Conservation (phyloP, 2,329 filamentous ascomycete genomes). For the Malbranchea zuffiana region DNA sequence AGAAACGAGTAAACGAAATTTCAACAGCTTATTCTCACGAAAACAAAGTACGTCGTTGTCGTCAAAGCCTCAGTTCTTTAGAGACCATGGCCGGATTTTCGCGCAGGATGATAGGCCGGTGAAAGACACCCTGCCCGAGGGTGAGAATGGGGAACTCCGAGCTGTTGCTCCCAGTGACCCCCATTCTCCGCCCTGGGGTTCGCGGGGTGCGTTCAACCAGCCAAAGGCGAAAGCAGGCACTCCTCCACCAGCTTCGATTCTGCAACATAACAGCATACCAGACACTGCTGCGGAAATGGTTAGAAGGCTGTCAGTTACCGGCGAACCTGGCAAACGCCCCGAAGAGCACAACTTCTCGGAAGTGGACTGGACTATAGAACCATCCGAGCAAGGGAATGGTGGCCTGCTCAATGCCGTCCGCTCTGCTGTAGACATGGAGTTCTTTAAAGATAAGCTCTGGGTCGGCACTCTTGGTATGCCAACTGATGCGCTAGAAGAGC, state of each 20-base stretch:
- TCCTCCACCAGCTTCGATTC: constrained; percentile 62
- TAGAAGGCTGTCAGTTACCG: constrained; percentile 10
- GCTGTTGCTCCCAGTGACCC: constrained; percentile 60
- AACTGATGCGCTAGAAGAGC: constrained; percentile 67
- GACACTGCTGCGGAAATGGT: constrained; percentile 8
- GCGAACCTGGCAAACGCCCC: constrained; percentile 11
- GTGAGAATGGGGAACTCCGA: constrained; percentile 29
- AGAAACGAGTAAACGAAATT: constrained; percentile 17
- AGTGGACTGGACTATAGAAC: constrained; percentile 73
- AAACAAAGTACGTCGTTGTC: constrained; percentile 11
- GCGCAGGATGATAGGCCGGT: constrained; percentile 21
- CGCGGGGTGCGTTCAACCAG: constrained; percentile 55
- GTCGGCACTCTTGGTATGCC: constrained; percentile 91
- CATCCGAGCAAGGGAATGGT: constrained; percentile 83
- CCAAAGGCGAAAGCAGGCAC: constrained; percentile 64
- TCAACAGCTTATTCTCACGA: constrained; percentile 29
- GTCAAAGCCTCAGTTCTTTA: constrained; percentile 6
- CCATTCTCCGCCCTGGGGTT: constrained; percentile 66
- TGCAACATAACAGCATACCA: constrained; percentile 46
- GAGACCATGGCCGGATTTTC: constrained; percentile 27
- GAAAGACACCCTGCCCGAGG: constrained; percentile 8
- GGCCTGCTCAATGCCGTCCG: constrained; percentile 81
- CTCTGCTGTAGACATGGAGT: constrained; percentile 59
- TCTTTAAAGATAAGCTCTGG: constrained; percentile 68
- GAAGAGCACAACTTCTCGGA: constrained; percentile 50